Percentiles rank a stretch among this genome's conserved stretches.
Evolutionary conservation across 1,139 yeast genomes (phyloP).

Genomic region (Arxiozyma slooffiae): DNA sequence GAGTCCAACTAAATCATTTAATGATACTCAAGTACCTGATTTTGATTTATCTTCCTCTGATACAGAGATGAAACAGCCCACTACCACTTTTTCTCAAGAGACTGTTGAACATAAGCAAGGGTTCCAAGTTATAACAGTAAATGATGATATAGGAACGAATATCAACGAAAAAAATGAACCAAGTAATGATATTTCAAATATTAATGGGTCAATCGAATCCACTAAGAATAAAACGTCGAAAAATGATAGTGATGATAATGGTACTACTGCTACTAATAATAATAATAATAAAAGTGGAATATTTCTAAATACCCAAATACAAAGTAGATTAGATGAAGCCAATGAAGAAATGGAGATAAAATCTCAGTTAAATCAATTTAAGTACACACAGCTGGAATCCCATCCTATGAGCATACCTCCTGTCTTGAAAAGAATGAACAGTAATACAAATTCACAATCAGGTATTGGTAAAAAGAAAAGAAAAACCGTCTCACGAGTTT

Average conservation of each 20-base stretch:
- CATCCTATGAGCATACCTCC: not conserved
- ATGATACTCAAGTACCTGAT: conserved; percentile 21
- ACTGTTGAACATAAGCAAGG: not conserved
- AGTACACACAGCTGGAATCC: conserved; percentile 8
- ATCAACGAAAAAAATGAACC: not conserved
- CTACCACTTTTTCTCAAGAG: not conserved
- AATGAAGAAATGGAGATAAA: conserved; percentile 14
- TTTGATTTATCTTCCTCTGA: conserved; percentile 8
- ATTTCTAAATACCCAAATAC: conserved; percentile 27
- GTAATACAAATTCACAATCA: not conserved
- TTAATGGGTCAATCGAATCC: not conserved
- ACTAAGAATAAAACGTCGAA: too few relatives aligned
- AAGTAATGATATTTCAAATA: too few relatives aligned
- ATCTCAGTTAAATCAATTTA: conserved; percentile 15
- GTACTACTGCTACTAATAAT: too few relatives aligned
- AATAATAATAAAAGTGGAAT: conserved; percentile 4
- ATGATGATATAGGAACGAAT: not conserved
- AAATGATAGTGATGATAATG: too few relatives aligned
- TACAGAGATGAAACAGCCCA: not conserved
- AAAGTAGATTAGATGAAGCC: conserved; percentile 23
- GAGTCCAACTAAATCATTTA: conserved; percentile 2
- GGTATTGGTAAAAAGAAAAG: not conserved
- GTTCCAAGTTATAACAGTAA: not conserved
- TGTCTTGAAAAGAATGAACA: not conserved
- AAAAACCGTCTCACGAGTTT: not conserved